phyloP scores from a whole-genome alignment of 495 filamentous ascomycete species.

The Schizothecium vesticola region DNA sequence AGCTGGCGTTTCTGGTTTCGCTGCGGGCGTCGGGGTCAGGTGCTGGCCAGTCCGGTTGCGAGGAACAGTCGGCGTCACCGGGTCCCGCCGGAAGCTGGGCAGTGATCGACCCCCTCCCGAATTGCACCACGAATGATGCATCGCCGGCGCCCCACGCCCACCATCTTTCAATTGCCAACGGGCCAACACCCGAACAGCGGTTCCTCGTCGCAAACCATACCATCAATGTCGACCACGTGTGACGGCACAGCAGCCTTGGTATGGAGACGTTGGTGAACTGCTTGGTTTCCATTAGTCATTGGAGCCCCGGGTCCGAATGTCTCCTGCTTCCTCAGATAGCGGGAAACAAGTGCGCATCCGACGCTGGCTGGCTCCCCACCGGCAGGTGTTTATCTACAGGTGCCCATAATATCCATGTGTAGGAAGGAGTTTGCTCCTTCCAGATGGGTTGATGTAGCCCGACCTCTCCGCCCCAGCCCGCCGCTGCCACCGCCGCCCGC shows the following conservation, averaged over 20 bases:
- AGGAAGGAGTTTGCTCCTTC: constrained; percentile 37
- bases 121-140: not conserved
- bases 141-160: not conserved
- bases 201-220: not conserved
- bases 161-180: not conserved
- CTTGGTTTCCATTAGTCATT: constrained; percentile 13
- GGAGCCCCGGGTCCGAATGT: constrained; percentile 8
- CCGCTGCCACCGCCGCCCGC: constrained; percentile 1
- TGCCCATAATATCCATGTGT: constrained; percentile 29
- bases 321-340: not conserved
- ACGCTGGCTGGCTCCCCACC: constrained; percentile 1
- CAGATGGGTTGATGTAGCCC: constrained; percentile 35
- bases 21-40: not conserved
- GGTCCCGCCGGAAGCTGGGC: not conserved
- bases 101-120: not conserved
- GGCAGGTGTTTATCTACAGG: constrained; percentile 29
- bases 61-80: not conserved
- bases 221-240: not conserved
- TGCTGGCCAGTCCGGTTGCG: not conserved
- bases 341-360: not conserved
- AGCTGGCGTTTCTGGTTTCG: not conserved
- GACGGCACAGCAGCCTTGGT: not conserved
- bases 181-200: not conserved
- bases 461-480: not conserved
- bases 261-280: not conserved